Evolutionary conservation across 2,329 filamentous ascomycete species (phyloP), one percentile per base, ranked within the genome.

Genomic region (Ceratocystis eucalypticola): DNA sequence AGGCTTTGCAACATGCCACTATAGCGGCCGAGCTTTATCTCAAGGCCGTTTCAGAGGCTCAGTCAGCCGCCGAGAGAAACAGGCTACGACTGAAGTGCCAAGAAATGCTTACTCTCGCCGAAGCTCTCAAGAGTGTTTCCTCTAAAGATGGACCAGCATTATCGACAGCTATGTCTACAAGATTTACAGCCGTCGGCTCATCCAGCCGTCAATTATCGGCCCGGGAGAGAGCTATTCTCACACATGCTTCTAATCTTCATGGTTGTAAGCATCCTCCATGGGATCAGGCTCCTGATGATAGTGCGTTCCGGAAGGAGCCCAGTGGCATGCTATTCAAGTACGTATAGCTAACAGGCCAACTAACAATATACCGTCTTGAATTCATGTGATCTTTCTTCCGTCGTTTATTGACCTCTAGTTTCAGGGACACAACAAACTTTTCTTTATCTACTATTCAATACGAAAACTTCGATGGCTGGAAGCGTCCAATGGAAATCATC

Each of bases 231-330:
- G 86, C 88, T 37, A 85, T 96, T 63, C 75, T 97, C 7, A 78
- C 89, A 1, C 85, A 87, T 72, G 85, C 87, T 2, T 94, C 92
- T 3, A 87, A 85, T 66, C 80, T 99, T 22, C 90, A 96, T 73
- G 90, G 88, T 0, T 88, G 86, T 71, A 80, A 88, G 22, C 97
- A 96, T 70, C 91, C 88, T 10, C 91, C 89, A 0, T 99, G 94
- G 94, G 82, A 82, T n/a, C 75, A 75, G 1, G 78, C 84, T 33
- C 87, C 89, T 0, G 73, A 75, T 2, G 74, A 81, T 0, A 74
- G 80, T 3, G 83, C 88, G 37, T 96, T 96, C 70, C 74, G 79
- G 41, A 74, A 33, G 70, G 73, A 57, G 5, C 73, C 79, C 2
- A 79, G 78, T n/a, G 77, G 78, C 48, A 74, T 75, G 5, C 73